Base-by-base conservation (phyloP, 1,139 yeast genomes). In the Geotrichum aggregatum region DNA sequence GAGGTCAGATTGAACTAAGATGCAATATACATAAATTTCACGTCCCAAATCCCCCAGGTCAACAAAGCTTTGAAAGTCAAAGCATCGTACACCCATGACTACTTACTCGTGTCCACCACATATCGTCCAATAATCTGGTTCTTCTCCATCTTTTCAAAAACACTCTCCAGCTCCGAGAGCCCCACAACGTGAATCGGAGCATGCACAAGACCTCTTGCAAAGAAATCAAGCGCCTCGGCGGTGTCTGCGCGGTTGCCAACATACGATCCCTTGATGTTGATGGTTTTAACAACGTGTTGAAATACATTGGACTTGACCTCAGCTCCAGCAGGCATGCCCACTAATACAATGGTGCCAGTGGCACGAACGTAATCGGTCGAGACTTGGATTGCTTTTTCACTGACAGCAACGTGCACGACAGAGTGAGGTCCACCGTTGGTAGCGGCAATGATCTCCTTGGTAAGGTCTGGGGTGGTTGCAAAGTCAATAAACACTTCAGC, bases 191-290 rank as follows among this genome's bases (percentile, higher is more conserved):
- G 79, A 71, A 82, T 80, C 59, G 88, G 85, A 58, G 86, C 77
- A 63, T 75, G 73, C 66, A 84, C 83, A 65, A 79, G 73, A 58
- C 92, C 92, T 62, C 87, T 77, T 56, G 75, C 60, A 69, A 81
- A 83, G 76, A 84, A 84, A 62, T 83, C 86, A 60, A 84, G 71
- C 54, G 92, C 91, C 71, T 84, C 92, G 62, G 82, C 79, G 55
- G 87, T 76, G 69, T 85, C 92, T 56, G 83, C 83, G 70, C 91
- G 80, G 77, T 83, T 84, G 61, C 92, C 92, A 56, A 84, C 92
- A 66, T 83, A 83, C 48, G 91, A 83, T 59, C 91, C 92, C 66
- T 75, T 78, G 65, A 84, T 80, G 66, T 72, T 74, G 64, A 83
- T 73, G 48, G 86, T 78, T 69, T 76, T 82, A 61, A 82, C 77